Evolutionary conservation across 176 grass and related monocot species (phyloP).

Genomic region (Themeda triandra): DNA sequence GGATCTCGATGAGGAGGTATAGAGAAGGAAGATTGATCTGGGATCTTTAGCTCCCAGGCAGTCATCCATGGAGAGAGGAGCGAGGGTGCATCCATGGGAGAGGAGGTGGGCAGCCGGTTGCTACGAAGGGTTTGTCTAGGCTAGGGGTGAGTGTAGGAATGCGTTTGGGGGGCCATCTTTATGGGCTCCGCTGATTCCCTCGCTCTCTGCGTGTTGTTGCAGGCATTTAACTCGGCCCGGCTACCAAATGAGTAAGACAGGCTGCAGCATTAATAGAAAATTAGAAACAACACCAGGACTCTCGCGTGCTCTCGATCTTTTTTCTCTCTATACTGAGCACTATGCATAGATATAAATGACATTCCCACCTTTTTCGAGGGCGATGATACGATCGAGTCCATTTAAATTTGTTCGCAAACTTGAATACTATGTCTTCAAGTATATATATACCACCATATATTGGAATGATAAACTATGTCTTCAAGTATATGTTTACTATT

Average conservation of each 20-base stretch:
- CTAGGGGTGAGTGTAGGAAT: background rate
- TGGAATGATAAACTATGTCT: too few species aligned
- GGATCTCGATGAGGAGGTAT: background rate
- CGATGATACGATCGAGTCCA: background rate
- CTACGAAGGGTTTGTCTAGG: conserved; percentile 18
- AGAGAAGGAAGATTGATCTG: background rate
- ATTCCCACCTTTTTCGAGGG: background rate
- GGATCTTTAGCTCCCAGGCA: background rate
- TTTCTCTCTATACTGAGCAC: background rate
- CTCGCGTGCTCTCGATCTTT: too few species aligned
- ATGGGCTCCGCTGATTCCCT: conserved; percentile 8
- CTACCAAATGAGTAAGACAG: conserved; percentile 29
- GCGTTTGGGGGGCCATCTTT: conserved; percentile 17
- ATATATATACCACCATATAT: too few species aligned
- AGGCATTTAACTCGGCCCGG: conserved; percentile 36
- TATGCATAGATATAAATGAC: background rate
- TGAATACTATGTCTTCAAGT: fast-evolving
- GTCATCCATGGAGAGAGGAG: background rate
- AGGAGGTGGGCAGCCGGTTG: background rate
- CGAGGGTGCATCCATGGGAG: background rate
- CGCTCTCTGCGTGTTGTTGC: conserved; percentile 7
- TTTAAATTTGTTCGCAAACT: too few species aligned
- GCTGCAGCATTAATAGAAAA: conserved; percentile 31
- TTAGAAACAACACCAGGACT: too few species aligned
- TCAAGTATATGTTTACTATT: too few species aligned